Conservation (phyloP, 495 filamentous ascomycete species). For the Pyrenula massariospora region DNA sequence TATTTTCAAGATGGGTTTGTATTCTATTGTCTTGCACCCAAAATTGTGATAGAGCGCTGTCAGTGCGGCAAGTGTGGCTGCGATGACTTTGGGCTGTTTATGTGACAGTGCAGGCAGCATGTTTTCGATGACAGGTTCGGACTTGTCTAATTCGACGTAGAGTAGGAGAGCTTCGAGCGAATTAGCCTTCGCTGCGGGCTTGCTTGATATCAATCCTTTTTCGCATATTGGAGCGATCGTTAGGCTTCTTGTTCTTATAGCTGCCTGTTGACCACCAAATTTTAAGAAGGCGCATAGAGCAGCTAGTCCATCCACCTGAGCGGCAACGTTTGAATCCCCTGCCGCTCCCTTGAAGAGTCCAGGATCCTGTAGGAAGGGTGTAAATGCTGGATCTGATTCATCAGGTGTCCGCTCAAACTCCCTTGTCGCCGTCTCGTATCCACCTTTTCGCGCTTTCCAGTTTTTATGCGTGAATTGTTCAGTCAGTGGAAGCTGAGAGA, state of each 20-base stretch:
- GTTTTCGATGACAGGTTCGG: slow-evolving; percentile 82
- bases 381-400: slow-evolving; percentile 77
- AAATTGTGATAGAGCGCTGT: slow-evolving; percentile 82
- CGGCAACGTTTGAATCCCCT: slow-evolving; percentile 92
- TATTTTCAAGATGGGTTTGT: slow-evolving; percentile 84
- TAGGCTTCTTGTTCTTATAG: slow-evolving; percentile 61
- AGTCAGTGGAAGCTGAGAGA: slow-evolving; percentile 63
- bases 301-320: slow-evolving; percentile 83
- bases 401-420: slow-evolving; percentile 76
- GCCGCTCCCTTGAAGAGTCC: slow-evolving; percentile 85
- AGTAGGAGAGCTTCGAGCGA: slow-evolving; percentile 79
- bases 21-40: slow-evolving; percentile 92
- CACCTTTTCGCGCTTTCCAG: slow-evolving; percentile 95
- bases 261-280: slow-evolving; percentile 68
- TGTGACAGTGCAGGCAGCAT: slow-evolving; percentile 74
- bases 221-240: slow-evolving; percentile 74
- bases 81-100: slow-evolving; percentile 91
- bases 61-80: slow-evolving; percentile 68
- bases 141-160: slow-evolving; percentile 79
- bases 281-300: slow-evolving; percentile 84
- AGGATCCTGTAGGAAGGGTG: slow-evolving; percentile 75
- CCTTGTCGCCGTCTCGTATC: slow-evolving; percentile 85
- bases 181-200: slow-evolving; percentile 78
- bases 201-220: slow-evolving; percentile 79
- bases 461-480: slow-evolving; percentile 87